Evolutionary conservation across 2,329 filamentous ascomycete genomes (phyloP), one percentile per base, ranked within the genome.

Genomic region (Clarireedia paspali): DNA sequence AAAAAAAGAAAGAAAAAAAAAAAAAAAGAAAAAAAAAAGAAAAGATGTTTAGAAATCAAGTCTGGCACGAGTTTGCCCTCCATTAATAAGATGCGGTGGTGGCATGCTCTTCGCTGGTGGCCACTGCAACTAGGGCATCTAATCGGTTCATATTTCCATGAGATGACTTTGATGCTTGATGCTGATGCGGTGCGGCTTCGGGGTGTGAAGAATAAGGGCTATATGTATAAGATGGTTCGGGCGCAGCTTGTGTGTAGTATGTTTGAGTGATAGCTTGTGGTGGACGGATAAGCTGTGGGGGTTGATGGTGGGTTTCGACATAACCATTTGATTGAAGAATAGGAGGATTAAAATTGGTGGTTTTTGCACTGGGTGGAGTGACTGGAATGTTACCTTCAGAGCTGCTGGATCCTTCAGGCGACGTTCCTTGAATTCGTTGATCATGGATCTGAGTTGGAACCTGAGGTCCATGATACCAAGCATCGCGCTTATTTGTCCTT

Each of bases 391-490:
- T 74, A 15, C 77, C 77, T 61, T 81, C 78, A 57, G 77, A 80
- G 59, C 77, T 77, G 50, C 75, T 78, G 0, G 77, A 80, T 55
- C 78, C 78, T 62, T 78, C 78, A 0, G 78, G 78, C 2, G 78
- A 80, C 0, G 77, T 78, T 12, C 78, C 74, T 52, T 77, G 75
- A 7, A 64, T 61, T 44, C 51, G 53, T 23, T 49, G 44, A 26
- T 59, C 57, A 40, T 39, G 17, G 44, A 63, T 61, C 7, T 65
- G 57, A 52, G 70, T 62, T 54, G 66, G 59, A 10, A 58, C 47
- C n/a, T 74, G 59, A 26, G 78, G 77, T 10, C 77, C 79, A 57
- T 88, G 82, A 64, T 89, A 89, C 86, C 87, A 91, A 1, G 79
- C 87, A 57, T 85, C 83, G 2, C 87, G 79, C 66, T 87, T 88